These are phyloP conservation scores for Coemansia sp. DNA, from an alignment of 192 early-diverging fungal genomes.

Conservation along the genomic window DNA sequence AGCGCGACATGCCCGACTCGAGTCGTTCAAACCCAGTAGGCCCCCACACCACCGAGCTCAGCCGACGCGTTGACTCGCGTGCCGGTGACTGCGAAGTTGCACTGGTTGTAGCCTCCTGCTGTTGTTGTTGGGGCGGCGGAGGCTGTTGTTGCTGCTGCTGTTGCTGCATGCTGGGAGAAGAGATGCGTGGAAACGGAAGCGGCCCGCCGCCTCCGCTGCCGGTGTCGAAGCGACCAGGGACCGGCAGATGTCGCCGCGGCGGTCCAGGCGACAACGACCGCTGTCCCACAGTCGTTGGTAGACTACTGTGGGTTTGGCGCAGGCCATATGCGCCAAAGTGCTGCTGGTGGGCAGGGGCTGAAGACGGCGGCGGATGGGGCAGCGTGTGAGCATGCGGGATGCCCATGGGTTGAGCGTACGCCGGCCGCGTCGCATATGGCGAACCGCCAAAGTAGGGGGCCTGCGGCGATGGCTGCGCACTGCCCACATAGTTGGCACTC, in stretches of 20 bases:
- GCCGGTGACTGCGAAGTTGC: conserved; percentile 46
- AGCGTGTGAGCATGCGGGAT: not conserved
- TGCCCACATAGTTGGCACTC: conserved; percentile 12
- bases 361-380: conserved; percentile 19
- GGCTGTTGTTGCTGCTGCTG: conserved; percentile 8
- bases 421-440: conserved; percentile 10
- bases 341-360: conserved; percentile 43
- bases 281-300: conserved; percentile 15
- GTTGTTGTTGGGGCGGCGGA: conserved; percentile 6
- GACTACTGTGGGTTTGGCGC: conserved; percentile 13
- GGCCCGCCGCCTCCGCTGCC: conserved; percentile 30
- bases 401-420: not conserved
- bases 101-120: conserved; percentile 9
- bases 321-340: conserved; percentile 25
- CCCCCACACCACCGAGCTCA: conserved; percentile 56
- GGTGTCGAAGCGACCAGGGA: conserved; percentile 25
- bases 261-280: conserved; percentile 44
- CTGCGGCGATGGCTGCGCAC: conserved; percentile 35
- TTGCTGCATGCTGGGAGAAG: conserved; percentile 37
- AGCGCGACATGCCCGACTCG: conserved; percentile 54
- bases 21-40: conserved; percentile 53
- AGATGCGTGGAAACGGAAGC: conserved; percentile 51
- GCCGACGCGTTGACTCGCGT: conserved; percentile 50
- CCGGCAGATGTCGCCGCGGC: conserved; percentile 27
- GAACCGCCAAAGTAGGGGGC: conserved; percentile 16